A percentile compares a stretch with the other conserved stretches of the same genome.
phyloP scores from a whole-genome alignment of 441 rosid species.

The Jatropha multifida region DNA sequence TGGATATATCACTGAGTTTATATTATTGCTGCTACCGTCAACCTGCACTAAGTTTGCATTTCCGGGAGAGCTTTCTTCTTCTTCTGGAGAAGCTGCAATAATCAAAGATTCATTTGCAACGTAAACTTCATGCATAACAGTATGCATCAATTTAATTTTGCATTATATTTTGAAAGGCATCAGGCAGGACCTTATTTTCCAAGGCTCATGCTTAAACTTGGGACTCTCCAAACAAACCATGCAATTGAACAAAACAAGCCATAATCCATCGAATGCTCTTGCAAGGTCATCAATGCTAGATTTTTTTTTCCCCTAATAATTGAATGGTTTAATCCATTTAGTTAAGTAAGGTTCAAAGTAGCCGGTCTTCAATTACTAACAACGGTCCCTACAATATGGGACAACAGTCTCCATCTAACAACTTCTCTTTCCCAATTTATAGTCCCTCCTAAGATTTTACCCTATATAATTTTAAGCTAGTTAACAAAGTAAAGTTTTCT shows the following conservation, averaged over 20 bases:
- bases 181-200: background rate
- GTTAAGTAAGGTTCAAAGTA: background rate
- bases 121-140: slow-evolving; percentile 13
- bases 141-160: slow-evolving; percentile 6
- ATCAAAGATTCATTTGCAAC: slow-evolving; percentile 6
- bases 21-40: slow-evolving; percentile 25
- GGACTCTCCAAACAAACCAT: background rate
- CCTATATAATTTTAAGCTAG: background rate
- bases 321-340: background rate
- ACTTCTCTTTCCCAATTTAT: background rate
- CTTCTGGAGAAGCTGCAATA: slow-evolving; percentile 45
- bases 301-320: too few species aligned
- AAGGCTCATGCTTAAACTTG: background rate
- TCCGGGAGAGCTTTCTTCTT: slow-evolving; percentile 22
- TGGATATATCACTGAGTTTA: slow-evolving; percentile 41
- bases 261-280: background rate
- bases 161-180: too few species aligned
- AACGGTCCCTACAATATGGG: background rate
- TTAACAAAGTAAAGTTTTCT: slow-evolving; percentile 15
- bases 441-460: background rate
- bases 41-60: slow-evolving; percentile 24
- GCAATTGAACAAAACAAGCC: background rate
- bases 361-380: background rate
- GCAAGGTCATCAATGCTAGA: too few species aligned
- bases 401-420: background rate